Base-by-base conservation (phyloP, 208 protist genomes). In the Trypanosoma theileri region DNA sequence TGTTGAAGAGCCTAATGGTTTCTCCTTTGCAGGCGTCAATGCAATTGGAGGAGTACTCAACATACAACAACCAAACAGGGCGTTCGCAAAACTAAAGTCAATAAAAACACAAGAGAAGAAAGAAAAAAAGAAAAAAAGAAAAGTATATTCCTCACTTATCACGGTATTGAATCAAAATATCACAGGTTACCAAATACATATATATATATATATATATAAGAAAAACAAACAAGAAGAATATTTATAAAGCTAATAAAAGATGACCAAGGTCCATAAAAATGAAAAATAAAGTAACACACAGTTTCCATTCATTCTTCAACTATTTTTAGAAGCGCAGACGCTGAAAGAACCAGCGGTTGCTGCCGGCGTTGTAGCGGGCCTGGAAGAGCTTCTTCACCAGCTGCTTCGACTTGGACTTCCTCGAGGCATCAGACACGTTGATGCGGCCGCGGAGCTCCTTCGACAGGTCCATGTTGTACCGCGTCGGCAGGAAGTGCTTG, bases 321-420 rank as follows among this genome's bases (percentile, higher is more conserved):
- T 19, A 62, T 16, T 26, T 26, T 98, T 98, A 99, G 96, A 99
- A 99, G 80, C 96, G 88, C 71, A 99, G 96, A 84, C 98, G 97
- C 81, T 97, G 85, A 95, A 99, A 99, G 93, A 99, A 99, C 98
- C 98, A 99, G 70, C 88, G 88, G 94, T 98, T 98, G 86, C 97
- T 96, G 81, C 97, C 98, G 58, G 91, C 76, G 79, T 95, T 96
- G 95, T 98, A 99, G 77, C 93, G 88, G 28, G 86, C 88, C 92
- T 98, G 91, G 82, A 98, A 96, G 64, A 98, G 69, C 80, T 86
- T 94, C 74, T 75, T 80, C 81, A 98, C 89, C 21, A 87, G 75
- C 66, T 86, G 81, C 75, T 85, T 83, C 64, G 86, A 83, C 69
- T 90, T 82, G 68, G 89, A 86, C 80, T 96, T 95, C 77, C 96